Evolutionary conservation across 306 rosid genomes (phyloP).

Genomic region (Clitoria ternatea): DNA sequence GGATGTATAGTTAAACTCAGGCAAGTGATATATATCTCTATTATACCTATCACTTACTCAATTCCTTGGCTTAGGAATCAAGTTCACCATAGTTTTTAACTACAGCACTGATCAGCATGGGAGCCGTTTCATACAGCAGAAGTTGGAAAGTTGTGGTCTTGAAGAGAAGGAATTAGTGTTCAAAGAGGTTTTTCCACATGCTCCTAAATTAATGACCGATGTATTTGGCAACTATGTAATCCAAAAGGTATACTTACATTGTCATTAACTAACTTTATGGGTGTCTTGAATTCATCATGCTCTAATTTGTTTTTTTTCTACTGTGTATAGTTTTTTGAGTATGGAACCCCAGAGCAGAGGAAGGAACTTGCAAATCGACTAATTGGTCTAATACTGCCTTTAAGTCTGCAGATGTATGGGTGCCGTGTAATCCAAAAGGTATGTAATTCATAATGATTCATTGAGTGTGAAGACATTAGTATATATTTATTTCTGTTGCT

Average conservation of each 20-base stretch:
- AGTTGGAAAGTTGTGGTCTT: constrained; percentile 39
- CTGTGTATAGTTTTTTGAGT: constrained; percentile 44
- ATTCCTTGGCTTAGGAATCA: constrained; percentile 22
- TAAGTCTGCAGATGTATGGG: constrained; percentile 59
- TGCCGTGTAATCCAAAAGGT: constrained; percentile 58
- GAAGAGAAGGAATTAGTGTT: constrained; percentile 51
- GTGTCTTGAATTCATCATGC: not conserved
- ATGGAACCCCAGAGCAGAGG: constrained; percentile 47
- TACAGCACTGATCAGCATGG: constrained; percentile 59
- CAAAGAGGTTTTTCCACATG: constrained; percentile 52
- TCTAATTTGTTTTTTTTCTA: constrained; percentile 5
- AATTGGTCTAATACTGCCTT: constrained; percentile 43
- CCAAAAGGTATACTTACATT: constrained; percentile 38
- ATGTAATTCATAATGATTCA: not conserved
- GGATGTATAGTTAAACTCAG: constrained; percentile 52
- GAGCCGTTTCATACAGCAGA: constrained; percentile 57
- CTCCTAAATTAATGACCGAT: constrained; percentile 49
- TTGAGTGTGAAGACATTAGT: not conserved
- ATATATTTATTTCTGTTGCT: not conserved
- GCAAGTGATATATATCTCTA: constrained; percentile 31
- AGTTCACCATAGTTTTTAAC: constrained; percentile 20
- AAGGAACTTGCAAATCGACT: constrained; percentile 42
- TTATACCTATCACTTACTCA: not conserved
- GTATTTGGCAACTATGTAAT: constrained; percentile 56
- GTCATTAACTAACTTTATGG: not conserved